Percentiles rank a stretch among this genome's conserved stretches.
phyloP scores from a whole-genome alignment of 768 basidiomycete genomes.

The Candolleomyces eurysporus region DNA sequence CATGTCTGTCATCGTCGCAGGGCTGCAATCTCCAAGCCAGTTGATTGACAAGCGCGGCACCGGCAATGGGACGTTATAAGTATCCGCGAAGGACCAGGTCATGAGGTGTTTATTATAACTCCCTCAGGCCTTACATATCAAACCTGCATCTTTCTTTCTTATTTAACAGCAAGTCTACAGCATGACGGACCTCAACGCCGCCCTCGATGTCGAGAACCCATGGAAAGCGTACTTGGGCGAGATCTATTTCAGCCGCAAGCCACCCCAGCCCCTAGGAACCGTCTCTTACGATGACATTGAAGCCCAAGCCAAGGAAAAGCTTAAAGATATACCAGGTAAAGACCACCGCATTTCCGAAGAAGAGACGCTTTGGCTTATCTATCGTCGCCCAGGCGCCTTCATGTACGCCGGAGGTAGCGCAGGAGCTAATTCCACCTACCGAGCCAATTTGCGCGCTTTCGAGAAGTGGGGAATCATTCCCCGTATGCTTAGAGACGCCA shows the following conservation, averaged over 20 bases:
- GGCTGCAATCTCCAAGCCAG: not conserved
- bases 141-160: not conserved
- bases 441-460: constrained; percentile 62
- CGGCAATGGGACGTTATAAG: too few relatives aligned
- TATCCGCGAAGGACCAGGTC: not conserved
- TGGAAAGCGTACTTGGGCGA: constrained; percentile 43
- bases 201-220: constrained; percentile 5
- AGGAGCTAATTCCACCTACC: constrained; percentile 66
- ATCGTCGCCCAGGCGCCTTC: constrained; percentile 49
- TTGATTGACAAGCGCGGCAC: not conserved
- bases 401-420: constrained; percentile 78
- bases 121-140: not conserved
- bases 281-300: constrained; percentile 64
- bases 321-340: constrained; percentile 57
- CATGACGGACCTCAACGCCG: constrained; percentile 8
- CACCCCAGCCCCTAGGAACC: constrained; percentile 53
- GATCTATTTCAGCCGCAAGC: constrained; percentile 37
- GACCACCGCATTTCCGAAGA: not conserved
- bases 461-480: constrained; percentile 75
- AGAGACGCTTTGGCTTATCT: not conserved
- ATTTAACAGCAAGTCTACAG: not conserved
- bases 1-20: constrained; percentile 1
- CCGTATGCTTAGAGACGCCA: constrained; percentile 67
- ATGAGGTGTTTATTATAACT: not conserved
- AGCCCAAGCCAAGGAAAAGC: constrained; percentile 58